These are phyloP conservation scores for Taphrina betulina DNA, from an alignment of 1,139 yeast species.

Conservation along the genomic window DNA sequence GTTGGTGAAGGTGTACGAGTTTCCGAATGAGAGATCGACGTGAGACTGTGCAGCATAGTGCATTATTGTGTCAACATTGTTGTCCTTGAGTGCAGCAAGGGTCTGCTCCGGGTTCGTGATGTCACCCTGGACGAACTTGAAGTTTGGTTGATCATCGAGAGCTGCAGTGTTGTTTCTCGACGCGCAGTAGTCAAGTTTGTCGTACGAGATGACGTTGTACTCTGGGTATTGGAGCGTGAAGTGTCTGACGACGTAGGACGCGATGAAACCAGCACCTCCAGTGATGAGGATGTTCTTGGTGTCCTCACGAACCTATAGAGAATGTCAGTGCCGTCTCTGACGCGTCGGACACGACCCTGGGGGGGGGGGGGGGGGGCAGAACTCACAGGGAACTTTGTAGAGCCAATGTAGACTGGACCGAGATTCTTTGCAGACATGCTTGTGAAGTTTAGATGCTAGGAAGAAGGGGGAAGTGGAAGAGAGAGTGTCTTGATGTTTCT, in stretches of 20 bases:
- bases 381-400: slow-evolving; percentile 36
- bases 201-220: slow-evolving; percentile 51
- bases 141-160: slow-evolving; percentile 42
- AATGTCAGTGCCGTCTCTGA: no score
- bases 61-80: slow-evolving; percentile 48
- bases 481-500: no score
- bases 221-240: slow-evolving; percentile 48
- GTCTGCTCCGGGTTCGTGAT: slow-evolving; percentile 44
- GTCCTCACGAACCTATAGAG: slow-evolving; percentile 9
- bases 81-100: slow-evolving; percentile 39
- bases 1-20: slow-evolving; percentile 46
- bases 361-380: no score
- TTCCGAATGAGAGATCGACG: slow-evolving; percentile 55
- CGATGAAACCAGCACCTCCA: slow-evolving; percentile 64
- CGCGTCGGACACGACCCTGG: no score
- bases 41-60: slow-evolving; percentile 62
- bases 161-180: slow-evolving; percentile 41
- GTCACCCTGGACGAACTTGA: slow-evolving; percentile 47
- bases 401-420: slow-evolving; percentile 36
- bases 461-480: neutral
- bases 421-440: neutral
- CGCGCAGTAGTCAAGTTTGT: slow-evolving; percentile 49
- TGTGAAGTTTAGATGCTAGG: neutral
- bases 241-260: slow-evolving; percentile 53
- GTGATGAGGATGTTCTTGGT: slow-evolving; percentile 49